Base-by-base conservation (phyloP, 148 eudicot genomes). In the Polygonum maritimum region DNA sequence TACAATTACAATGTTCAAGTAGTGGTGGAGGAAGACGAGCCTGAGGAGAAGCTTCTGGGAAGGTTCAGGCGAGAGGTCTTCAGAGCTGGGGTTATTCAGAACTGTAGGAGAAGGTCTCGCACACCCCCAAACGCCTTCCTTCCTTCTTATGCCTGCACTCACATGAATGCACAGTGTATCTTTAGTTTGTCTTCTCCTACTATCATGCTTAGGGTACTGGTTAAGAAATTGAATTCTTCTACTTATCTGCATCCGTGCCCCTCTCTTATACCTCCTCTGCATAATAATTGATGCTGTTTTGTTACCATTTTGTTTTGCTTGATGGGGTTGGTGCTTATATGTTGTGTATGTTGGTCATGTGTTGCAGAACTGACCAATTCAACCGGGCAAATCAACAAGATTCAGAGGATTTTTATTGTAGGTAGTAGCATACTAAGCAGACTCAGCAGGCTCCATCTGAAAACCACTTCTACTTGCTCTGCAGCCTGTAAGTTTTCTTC, bases 1-100 rank as follows among this genome's bases (percentile, higher is more conserved):
- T 94, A 89, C 78, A 89, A 90, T 15, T 94, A 90, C 78, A 89
- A 94, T 75, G 97, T 92, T n/a, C 89, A 94, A 80, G 93, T 94
- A 35, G 74, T 89, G 10, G 97, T 89, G 11, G 98, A 89, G 48
- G 97, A 90, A 0, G 82, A 94, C 58, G 98, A 92, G 60, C 85
- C 84, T 2, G 97, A 92, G 48, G 98, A 94, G 81, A 78, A 83
- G 80, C 81, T 92, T 3, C 72, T 94, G 52, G 77, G 76, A 19
- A 75, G 96, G 77, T 94, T 92, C 69, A 76, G 95, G 16, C 82
- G 98, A 14, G 98, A 94, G 83, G 98, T 94, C 0, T 87, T 90
- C 88, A 83, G 85, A 54, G 92, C 97, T 36, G 98, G 96, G 0
- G 81, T 94, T 73, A 90, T 94, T 12, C 98, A 92, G 52, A 97